Evolutionary conservation across 2,329 filamentous ascomycete genomes (phyloP).

Genomic region (Cadophora sp.): DNA sequence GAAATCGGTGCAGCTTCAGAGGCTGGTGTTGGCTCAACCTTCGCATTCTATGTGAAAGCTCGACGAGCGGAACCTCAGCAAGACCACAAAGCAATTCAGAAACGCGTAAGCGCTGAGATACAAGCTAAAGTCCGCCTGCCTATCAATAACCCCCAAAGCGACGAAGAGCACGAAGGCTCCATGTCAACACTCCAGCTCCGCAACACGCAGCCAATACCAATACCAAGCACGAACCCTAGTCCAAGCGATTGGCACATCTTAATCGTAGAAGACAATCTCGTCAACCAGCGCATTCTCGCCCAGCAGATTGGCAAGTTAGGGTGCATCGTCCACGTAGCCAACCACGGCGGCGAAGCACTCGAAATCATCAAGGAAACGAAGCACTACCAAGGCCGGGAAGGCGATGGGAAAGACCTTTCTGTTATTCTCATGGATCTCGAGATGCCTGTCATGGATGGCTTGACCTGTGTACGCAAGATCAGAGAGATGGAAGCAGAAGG

Average conservation of each 20-base stretch:
- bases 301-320: constrained; percentile 61
- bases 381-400: background rate
- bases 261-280: constrained; percentile 65
- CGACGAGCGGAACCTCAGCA: constrained; percentile 32
- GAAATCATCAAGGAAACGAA: constrained; percentile 59
- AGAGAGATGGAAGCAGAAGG: constrained; percentile 68
- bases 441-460: constrained; percentile 84
- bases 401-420: constrained; percentile 55
- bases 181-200: constrained; percentile 7
- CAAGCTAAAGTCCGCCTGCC: constrained; percentile 29
- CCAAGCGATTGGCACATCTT: constrained; percentile 47
- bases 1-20: constrained; percentile 76
- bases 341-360: constrained; percentile 66
- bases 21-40: constrained; percentile 71
- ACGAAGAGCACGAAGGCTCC: constrained; percentile 8
- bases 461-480: constrained; percentile 73
- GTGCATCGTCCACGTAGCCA: constrained; percentile 66
- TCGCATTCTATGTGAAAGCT: constrained; percentile 75
- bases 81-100: constrained; percentile 5
- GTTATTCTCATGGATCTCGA: constrained; percentile 81
- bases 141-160: constrained; percentile 19
- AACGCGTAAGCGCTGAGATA: constrained; percentile 26
- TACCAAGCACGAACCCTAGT: background rate
- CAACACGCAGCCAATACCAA: background rate
- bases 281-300: constrained; percentile 63